Evolutionary conservation across 257 asterid species (phyloP), one percentile per base, ranked within the genome.

Genomic region (Leptodermis oblonga): DNA sequence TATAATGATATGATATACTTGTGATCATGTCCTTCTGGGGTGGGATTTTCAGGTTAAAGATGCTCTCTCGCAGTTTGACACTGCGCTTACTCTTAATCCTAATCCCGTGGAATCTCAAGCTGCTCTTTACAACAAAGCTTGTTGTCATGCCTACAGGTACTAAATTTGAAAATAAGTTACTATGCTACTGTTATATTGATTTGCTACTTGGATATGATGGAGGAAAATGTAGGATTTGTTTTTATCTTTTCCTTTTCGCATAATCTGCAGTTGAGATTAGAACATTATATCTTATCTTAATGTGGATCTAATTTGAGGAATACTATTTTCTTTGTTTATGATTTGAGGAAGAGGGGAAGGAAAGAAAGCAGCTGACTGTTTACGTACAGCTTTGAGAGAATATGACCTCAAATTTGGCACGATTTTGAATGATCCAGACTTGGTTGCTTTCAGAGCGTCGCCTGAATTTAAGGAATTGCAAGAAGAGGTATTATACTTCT

Each of bases 91-190:
- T 63, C 82, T 93, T 82, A 71, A 86, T 74, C 97, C 99, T 15
- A 93, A 83, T 62, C 82, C 88, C 1, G 42, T 48, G 72, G 99
- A 90, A 75, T 85, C 97, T 70, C 97, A 90, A 80, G 99, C 99
- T 70, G 99, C 99, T 55, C 78, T 90, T 68, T 93, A 88, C 80
- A 93, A 93, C 84, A 93, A 93, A 79, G 97, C 99, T 64, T 90
- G 99, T 70, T 93, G 99, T 67, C 97, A 88, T 80, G 97, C 99
- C 65, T 93, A 93, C 86, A 86, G 96, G 97, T 93, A 76, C 13
- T 10, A 34, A 52, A 65, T 67, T 46, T 53, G 15, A 0, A 20
- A 63, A 39, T 10, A 13, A 14, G 15, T 37, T 26, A 5, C 53
- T 31, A 46, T 37, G 65, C 14, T 70, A 23, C 41, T 65, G 39